A percentile compares a stretch with the other conserved stretches of the same genome.
Conservation (phyloP, 2,329 filamentous ascomycete genomes). For the Pseudogymnoascus sp. region DNA sequence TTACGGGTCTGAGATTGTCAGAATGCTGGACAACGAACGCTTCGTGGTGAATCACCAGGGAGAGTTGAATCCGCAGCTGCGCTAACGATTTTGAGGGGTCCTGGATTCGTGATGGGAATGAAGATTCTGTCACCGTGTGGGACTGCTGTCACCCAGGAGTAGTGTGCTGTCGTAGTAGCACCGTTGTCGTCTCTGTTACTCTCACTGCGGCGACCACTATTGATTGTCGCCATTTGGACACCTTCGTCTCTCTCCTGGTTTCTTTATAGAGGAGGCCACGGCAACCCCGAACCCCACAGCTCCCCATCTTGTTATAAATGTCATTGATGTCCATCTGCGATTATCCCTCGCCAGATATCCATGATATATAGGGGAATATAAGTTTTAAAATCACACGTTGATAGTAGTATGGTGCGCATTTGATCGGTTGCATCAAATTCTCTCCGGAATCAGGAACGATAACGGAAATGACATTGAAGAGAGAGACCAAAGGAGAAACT, state of each 20-base stretch:
- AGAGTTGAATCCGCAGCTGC: not conserved
- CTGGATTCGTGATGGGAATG: not conserved
- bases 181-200: not conserved
- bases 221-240: not conserved
- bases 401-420: not conserved
- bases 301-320: not conserved
- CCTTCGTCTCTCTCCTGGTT: not conserved
- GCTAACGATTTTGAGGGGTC: not conserved
- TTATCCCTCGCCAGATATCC: not conserved
- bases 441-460: not conserved
- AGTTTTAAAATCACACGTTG: not conserved
- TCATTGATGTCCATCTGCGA: not conserved
- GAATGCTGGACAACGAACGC: not conserved
- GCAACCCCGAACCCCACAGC: not conserved
- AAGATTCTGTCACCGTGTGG: not conserved
- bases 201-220: not conserved
- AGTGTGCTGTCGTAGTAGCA: not conserved
- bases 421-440: not conserved
- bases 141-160: not conserved
- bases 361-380: not conserved
- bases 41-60: not conserved
- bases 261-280: not conserved
- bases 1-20: not conserved
- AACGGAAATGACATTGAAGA: not conserved
- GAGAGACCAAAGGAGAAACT: not conserved